Evolutionary conservation across 1,284 basidiomycete genomes (phyloP), one percentile per base, ranked within the genome.

Genomic region (Puccinia sorghi): DNA sequence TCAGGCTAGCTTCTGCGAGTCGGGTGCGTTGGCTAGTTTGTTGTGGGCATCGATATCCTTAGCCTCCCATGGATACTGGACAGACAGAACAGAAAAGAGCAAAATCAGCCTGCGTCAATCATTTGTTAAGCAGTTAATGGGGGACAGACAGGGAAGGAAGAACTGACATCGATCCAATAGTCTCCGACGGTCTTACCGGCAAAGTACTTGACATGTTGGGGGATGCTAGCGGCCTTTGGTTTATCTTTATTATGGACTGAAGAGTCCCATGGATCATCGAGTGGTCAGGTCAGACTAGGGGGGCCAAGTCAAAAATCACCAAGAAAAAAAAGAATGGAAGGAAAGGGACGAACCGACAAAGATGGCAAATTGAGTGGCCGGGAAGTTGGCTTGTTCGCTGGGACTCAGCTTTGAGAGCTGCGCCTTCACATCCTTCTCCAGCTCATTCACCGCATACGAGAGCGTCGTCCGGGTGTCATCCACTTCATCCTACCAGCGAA

Each of bases 181-280:
- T 76, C 63, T 56, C 64, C 76, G 56, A 50, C 78, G 7, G 79
- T 80, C 48, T 82, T 79, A 54, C 83, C 84, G n/a, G 82, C 74
- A 67, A 83, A 85, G 76, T 83, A 94, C 90, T 88, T 88, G 57
- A 89, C 87, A 72, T 88, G 88, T 4, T 85, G 82, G 11, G 93
- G 92, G 63, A 97, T 85, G 59, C 88, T 85, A 37, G 89, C 93
- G 57, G 90, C 84, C 86, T 97, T 97, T 61, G 88, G 87, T 86
- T 96, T 96, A 80, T 90, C 86, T 86, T 97, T 97, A 87, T 97
- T 96, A 86, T 97, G 94, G 20, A 97, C 94, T 84, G 76, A 15
- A 46, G 11, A 57, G 15, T 22, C 20, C 12, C n/a, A 46, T 61
- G 20, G 8, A 20, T 66, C 41, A 66, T 0, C 25, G 27, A 80